These are phyloP conservation scores for Hirsutella rhossiliensis DNA, from an alignment of 2,329 filamentous ascomycete species.

Conservation along the genomic window DNA sequence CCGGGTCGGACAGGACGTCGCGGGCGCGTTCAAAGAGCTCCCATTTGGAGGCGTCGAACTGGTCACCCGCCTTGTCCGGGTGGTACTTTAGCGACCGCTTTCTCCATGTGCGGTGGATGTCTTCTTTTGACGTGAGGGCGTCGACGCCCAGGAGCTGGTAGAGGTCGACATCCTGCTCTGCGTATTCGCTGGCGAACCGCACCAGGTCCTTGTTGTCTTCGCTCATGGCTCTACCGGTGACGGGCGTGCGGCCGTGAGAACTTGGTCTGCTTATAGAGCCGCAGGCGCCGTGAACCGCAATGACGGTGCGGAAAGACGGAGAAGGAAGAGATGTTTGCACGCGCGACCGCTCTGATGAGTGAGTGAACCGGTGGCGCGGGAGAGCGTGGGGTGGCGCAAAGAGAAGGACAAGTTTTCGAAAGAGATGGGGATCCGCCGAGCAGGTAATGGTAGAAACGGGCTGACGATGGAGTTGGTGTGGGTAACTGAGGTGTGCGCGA, in stretches of 20 bases:
- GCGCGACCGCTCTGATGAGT: too few relatives aligned
- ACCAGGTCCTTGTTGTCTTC: slow-evolving; percentile 35
- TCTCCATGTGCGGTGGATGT: slow-evolving; percentile 74
- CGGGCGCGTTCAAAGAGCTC: slow-evolving; percentile 77
- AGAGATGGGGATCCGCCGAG: too few relatives aligned
- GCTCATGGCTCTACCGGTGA: slow-evolving; percentile 12
- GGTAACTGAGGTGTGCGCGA: too few relatives aligned
- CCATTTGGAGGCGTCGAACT: slow-evolving; percentile 70
- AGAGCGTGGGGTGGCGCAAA: too few relatives aligned
- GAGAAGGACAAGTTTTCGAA: too few relatives aligned
- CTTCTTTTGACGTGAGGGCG: slow-evolving; percentile 51
- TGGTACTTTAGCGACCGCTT: slow-evolving; percentile 83
- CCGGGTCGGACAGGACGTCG: slow-evolving; percentile 64
- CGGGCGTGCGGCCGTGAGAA: background rate
- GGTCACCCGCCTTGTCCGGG: slow-evolving; percentile 74
- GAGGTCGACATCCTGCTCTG: slow-evolving; percentile 55
- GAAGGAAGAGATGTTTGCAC: too few relatives aligned
- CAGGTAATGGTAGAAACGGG: too few relatives aligned
- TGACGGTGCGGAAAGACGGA: too few relatives aligned
- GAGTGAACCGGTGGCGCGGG: too few relatives aligned
- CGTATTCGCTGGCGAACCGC: slow-evolving; percentile 44
- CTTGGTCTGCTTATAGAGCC: too few relatives aligned
- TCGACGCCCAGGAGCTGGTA: slow-evolving; percentile 64
- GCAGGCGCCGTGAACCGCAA: too few relatives aligned
- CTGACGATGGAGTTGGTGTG: too few relatives aligned